Evolutionary conservation across 768 basidiomycete genomes (phyloP).

Genomic region (Cubamyces lactineus): DNA sequence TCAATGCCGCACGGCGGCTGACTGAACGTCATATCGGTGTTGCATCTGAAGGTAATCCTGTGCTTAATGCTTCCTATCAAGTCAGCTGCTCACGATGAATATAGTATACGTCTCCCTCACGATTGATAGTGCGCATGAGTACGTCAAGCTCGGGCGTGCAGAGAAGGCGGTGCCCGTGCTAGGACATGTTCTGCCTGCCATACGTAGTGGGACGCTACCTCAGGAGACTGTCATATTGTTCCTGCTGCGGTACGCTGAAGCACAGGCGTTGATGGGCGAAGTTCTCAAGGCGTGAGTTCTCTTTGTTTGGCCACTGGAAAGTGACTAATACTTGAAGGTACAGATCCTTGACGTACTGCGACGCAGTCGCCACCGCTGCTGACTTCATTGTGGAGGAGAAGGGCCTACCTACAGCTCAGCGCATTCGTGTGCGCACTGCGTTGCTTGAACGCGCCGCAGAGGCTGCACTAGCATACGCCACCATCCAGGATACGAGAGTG

Average conservation of each 20-base stretch:
- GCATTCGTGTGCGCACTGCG: conserved; percentile 61
- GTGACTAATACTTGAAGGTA: background rate
- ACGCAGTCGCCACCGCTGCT: conserved; percentile 56
- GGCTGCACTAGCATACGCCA: conserved; percentile 69
- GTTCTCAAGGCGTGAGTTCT: conserved; percentile 56
- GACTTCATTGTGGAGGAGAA: conserved; percentile 48
- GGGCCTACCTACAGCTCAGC: conserved; percentile 51
- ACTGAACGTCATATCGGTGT: conserved; percentile 50
- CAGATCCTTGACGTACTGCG: conserved; percentile 59
- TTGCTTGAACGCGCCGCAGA: conserved; percentile 70
- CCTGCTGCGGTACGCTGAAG: conserved; percentile 67
- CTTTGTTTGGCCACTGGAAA: too few species aligned
- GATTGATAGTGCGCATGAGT: conserved; percentile 77
- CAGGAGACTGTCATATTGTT: conserved; percentile 57
- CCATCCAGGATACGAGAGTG: conserved; percentile 72
- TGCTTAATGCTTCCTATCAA: background rate
- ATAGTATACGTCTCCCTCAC: conserved; percentile 67
- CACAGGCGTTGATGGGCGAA: conserved; percentile 62
- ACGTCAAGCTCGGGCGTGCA: conserved; percentile 73
- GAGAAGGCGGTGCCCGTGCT: conserved; percentile 71
- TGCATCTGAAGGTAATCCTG: conserved; percentile 26
- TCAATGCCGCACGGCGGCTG: conserved; percentile 66
- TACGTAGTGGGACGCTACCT: conserved; percentile 50
- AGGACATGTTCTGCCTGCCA: conserved; percentile 51
- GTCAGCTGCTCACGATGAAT: conserved; percentile 6